A percentile compares a stretch with the other conserved stretches of the same genome.
phyloP scores from a whole-genome alignment of 1,139 yeast species.

The Sugiyamaella neomexicana region DNA sequence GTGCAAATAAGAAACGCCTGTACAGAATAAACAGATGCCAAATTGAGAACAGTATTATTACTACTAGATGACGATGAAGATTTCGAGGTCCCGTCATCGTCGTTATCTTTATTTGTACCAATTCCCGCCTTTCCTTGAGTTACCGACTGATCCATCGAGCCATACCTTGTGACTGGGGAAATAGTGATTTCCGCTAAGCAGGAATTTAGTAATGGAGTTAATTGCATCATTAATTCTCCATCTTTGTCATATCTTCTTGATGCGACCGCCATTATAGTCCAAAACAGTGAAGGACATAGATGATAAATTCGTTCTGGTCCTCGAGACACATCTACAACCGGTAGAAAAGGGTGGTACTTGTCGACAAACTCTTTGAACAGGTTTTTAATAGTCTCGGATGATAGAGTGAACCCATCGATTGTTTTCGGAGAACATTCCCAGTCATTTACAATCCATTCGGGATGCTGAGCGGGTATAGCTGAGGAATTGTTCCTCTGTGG shows the following conservation, averaged over 20 bases:
- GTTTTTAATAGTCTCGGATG: conserved; percentile 60
- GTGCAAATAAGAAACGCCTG: conserved; percentile 88
- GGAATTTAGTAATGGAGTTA: conserved; percentile 71
- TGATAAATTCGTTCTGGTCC: conserved; percentile 82
- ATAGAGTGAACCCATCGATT: conserved; percentile 63
- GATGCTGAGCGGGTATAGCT: conserved; percentile 7
- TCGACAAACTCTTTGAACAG: conserved; percentile 69
- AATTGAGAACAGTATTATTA: conserved; percentile 72
- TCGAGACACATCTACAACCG: conserved; percentile 75
- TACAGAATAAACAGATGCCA: conserved; percentile 90
- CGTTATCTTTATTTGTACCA: not conserved
- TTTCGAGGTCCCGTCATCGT: not conserved
- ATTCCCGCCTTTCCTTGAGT: conserved; percentile 13
- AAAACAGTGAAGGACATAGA: conserved; percentile 83
- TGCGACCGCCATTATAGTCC: conserved; percentile 90
- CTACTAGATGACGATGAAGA: conserved; percentile 42
- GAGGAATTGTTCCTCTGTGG: conserved; percentile 14
- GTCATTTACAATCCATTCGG: conserved; percentile 17
- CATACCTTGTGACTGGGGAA: conserved; percentile 82
- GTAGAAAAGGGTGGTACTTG: conserved; percentile 79
- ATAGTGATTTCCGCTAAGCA: conserved; percentile 84
- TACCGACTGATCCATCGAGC: conserved; percentile 46
- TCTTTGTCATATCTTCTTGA: conserved; percentile 57
- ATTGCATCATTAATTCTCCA: conserved; percentile 46
- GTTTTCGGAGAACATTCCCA: conserved; percentile 60